Evolutionary conservation across 345 rosid species (phyloP).

Genomic region (Syzygium oleosum): DNA sequence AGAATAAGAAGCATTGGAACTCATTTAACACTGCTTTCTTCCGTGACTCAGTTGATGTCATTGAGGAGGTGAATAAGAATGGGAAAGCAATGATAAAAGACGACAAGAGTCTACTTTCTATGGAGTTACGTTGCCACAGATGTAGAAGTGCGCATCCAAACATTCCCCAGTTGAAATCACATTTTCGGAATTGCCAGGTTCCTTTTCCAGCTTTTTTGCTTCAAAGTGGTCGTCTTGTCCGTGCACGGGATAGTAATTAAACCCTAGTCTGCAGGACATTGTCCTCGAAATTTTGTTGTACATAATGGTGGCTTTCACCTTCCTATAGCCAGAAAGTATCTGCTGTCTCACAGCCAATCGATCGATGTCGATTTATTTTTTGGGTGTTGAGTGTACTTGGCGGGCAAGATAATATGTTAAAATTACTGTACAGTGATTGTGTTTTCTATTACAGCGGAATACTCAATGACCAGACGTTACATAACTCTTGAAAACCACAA

Average conservation of each 20-base stretch:
- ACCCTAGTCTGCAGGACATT: neutral
- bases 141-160: slow-evolving; percentile 86
- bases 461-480: neutral
- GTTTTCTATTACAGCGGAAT: neutral
- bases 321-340: neutral
- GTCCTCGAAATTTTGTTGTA: neutral
- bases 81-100: slow-evolving; percentile 46
- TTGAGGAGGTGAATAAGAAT: slow-evolving; percentile 50
- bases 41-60: slow-evolving; percentile 72
- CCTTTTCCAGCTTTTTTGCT: slow-evolving; percentile 45
- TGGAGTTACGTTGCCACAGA: slow-evolving; percentile 78
- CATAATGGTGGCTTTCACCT: neutral
- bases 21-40: slow-evolving; percentile 73
- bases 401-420: neutral
- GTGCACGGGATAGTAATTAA: neutral
- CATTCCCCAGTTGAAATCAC: slow-evolving; percentile 78
- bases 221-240: slow-evolving; percentile 30
- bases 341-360: neutral
- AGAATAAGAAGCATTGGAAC: slow-evolving; percentile 96
- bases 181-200: slow-evolving; percentile 42
- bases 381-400: neutral
- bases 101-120: slow-evolving; percentile 36
- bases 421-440: neutral
- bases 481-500: neutral
- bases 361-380: neutral